phyloP scores from a whole-genome alignment of 495 filamentous ascomycete genomes.

The Sordaria brevicollis region DNA sequence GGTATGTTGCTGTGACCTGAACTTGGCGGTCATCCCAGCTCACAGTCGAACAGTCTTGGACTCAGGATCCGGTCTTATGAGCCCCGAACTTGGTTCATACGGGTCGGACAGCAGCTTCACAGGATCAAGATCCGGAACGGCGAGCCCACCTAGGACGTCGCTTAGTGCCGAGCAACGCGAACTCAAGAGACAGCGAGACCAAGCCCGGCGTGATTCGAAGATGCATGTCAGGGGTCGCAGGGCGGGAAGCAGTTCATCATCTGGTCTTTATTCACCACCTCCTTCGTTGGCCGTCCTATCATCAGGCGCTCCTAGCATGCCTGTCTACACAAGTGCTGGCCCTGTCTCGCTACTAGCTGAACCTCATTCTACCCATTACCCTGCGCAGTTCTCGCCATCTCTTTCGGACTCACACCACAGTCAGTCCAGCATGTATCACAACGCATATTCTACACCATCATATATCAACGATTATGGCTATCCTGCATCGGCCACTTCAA shows the following conservation, averaged over 20 bases:
- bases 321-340: constrained; percentile 37
- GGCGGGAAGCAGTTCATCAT: constrained; percentile 31
- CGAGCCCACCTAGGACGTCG: constrained; percentile 33
- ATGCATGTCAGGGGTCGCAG: constrained; percentile 27
- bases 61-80: constrained; percentile 25
- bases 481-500: constrained; percentile 24
- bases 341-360: constrained; percentile 36
- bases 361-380: constrained; percentile 29
- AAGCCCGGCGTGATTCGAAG: constrained; percentile 33
- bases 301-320: constrained; percentile 24
- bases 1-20: constrained; percentile 10
- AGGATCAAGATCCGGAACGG: constrained; percentile 33
- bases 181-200: constrained; percentile 38
- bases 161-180: constrained; percentile 39
- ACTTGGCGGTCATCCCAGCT: not conserved
- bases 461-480: constrained; percentile 31
- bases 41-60: constrained; percentile 22
- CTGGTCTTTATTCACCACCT: constrained; percentile 28
- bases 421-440: constrained; percentile 25
- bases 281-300: constrained; percentile 30
- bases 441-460: constrained; percentile 16
- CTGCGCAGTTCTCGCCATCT: constrained; percentile 34
- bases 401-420: constrained; percentile 25
- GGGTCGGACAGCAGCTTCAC: constrained; percentile 34
- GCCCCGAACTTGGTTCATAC: constrained; percentile 27